Evolutionary conservation across 108 stramenopile genomes (phyloP).

Genomic region (Conticribra weissflogii): DNA sequence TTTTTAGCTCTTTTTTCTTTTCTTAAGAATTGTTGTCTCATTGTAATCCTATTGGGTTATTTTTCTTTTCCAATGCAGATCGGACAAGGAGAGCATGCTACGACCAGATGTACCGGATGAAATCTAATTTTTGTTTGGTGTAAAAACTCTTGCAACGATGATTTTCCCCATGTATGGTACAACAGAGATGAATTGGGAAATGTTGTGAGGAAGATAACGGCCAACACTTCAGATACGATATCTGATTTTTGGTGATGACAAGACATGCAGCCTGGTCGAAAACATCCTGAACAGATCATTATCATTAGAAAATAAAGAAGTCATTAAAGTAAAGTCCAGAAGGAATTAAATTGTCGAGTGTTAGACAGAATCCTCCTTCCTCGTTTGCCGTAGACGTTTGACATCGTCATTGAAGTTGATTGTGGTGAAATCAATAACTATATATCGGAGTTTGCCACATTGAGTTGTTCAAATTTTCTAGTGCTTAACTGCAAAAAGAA

Average conservation of each 20-base stretch:
- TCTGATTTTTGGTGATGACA: slow-evolving; percentile 24
- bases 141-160: background rate
- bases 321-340: too few relatives aligned
- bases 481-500: too few relatives aligned
- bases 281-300: background rate
- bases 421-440: too few relatives aligned
- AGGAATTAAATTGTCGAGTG: too few relatives aligned
- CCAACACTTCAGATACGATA: slow-evolving; percentile 7
- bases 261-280: too few relatives aligned
- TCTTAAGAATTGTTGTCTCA: background rate
- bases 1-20: background rate
- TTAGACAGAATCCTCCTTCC: too few relatives aligned
- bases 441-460: too few relatives aligned
- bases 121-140: background rate
- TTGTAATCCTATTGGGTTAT: background rate
- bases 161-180: background rate
- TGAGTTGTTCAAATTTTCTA: too few relatives aligned
- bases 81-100: background rate
- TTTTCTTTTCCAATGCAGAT: background rate
- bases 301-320: too few relatives aligned
- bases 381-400: too few relatives aligned
- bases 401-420: too few relatives aligned
- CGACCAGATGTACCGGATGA: background rate
- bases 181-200: slow-evolving; percentile 5
- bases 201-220: background rate